A percentile compares a stretch with the other conserved stretches of the same genome.
These are phyloP conservation scores for Zymoseptoria brevis DNA, from an alignment of 2,329 filamentous ascomycete genomes.

Conservation along the genomic window DNA sequence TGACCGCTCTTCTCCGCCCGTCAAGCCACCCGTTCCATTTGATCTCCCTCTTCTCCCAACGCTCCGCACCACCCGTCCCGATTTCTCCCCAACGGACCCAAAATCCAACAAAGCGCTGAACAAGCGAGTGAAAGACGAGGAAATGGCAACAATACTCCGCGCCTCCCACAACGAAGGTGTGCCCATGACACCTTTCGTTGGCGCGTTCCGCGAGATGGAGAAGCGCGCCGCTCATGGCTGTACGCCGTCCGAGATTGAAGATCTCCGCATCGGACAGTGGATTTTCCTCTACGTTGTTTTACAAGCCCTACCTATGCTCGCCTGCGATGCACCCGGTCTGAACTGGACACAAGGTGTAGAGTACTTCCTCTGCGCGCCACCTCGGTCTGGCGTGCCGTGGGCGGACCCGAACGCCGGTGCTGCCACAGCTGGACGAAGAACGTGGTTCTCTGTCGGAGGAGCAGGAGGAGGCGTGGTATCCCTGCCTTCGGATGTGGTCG, in stretches of 20 bases:
- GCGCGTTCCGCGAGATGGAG: constrained; percentile 65
- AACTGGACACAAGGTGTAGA: constrained; percentile 64
- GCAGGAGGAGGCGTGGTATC: constrained; percentile 56
- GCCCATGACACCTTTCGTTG: constrained; percentile 53
- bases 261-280: constrained; percentile 70
- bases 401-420: constrained; percentile 48
- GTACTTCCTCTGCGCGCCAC: constrained; percentile 73
- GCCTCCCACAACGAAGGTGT: constrained; percentile 74
- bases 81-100: constrained; percentile 54
- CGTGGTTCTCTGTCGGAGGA: constrained; percentile 63
- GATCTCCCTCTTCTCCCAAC: constrained; percentile 73
- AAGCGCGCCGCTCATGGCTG: constrained; percentile 57
- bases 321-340: constrained; percentile 65
- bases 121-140: constrained; percentile 68
- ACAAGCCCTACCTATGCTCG: constrained; percentile 69
- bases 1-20: constrained; percentile 79
- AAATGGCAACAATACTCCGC: constrained; percentile 68
- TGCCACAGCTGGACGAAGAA: constrained; percentile 34
- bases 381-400: constrained; percentile 67
- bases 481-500: constrained; percentile 56
- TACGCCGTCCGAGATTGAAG: constrained; percentile 57
- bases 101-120: constrained; percentile 67
- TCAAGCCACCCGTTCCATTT: constrained; percentile 84
- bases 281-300: constrained; percentile 72
- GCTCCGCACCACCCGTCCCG: constrained; percentile 57